Evolutionary conservation across 2,329 filamentous ascomycete species (phyloP).

Genomic region (Aspergillus sp.): DNA sequence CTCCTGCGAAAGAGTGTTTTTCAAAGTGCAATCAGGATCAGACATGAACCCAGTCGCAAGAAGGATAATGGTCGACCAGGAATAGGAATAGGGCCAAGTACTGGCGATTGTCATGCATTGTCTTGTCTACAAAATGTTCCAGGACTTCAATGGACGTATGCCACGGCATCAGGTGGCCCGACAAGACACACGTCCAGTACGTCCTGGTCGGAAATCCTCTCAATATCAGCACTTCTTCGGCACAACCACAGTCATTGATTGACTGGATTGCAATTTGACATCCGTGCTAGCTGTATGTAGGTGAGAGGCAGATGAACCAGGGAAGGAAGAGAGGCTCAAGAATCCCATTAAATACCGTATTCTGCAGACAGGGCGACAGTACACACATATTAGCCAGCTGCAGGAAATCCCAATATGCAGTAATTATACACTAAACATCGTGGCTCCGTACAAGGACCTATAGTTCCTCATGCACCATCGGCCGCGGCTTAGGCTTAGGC

Average conservation of each 20-base stretch:
- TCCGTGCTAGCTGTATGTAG: constrained; percentile 61
- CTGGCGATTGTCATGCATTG: too few relatives aligned
- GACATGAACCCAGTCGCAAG: too few relatives aligned
- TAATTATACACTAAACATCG: constrained; percentile 17
- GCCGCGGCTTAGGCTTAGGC: constrained; percentile 29
- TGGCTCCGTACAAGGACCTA: constrained; percentile 24
- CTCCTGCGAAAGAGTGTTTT: too few relatives aligned
- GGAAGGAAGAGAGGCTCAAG: constrained; percentile 8
- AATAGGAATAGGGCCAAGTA: too few relatives aligned
- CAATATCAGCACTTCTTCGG: constrained; percentile 96
- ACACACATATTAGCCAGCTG: constrained; percentile 18
- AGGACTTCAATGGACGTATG: constrained; percentile 38
- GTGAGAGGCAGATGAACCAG: constrained; percentile 1
- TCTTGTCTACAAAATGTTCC: too few relatives aligned
- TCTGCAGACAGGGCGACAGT: constrained; percentile 13
- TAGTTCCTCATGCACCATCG: constrained; percentile 27
- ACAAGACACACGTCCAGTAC: constrained; percentile 37
- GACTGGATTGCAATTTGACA: constrained; percentile 98
- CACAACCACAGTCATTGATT: constrained; percentile 80
- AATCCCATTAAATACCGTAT: constrained; percentile 22
- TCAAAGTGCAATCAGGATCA: too few relatives aligned
- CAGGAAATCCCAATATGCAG: constrained; percentile 17
- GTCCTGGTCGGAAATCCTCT: constrained; percentile 26
- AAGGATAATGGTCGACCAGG: too few relatives aligned
- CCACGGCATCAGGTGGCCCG: constrained; percentile 21